phyloP scores from a whole-genome alignment of 2,329 filamentous ascomycete species.

The Bertia moriformis region DNA sequence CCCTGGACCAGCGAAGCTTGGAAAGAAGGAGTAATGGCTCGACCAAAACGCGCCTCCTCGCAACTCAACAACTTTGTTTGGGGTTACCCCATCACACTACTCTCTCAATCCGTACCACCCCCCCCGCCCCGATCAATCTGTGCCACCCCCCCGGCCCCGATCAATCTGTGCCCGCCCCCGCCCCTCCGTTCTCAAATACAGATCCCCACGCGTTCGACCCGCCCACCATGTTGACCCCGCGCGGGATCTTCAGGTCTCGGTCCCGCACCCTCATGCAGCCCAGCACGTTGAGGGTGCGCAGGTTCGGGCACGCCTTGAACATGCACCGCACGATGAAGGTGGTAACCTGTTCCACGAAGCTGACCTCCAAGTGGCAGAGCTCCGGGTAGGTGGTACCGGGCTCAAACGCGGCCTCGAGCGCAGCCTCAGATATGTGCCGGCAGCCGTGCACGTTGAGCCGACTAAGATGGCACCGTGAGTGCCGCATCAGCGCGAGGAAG shows the following conservation, averaged over 20 bases:
- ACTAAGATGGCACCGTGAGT: constrained; percentile 55
- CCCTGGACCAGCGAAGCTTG: no score
- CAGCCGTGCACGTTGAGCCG: constrained; percentile 70
- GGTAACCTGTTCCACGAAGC: background rate
- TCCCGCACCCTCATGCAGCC: background rate
- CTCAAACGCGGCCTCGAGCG: constrained; percentile 63
- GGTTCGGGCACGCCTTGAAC: constrained; percentile 7
- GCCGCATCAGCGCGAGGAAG: constrained; percentile 69
- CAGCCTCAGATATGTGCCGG: constrained; percentile 59
- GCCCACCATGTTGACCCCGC: background rate
- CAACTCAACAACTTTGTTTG: no score
- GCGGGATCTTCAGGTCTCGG: background rate
- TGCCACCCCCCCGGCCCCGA: no score
- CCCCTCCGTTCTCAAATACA: no score
- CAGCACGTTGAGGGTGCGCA: constrained; percentile 42
- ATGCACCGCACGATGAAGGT: background rate
- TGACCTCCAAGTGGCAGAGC: background rate
- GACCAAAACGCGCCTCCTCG: no score
- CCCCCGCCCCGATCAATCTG: no score
- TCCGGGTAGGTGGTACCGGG: constrained; percentile 43
- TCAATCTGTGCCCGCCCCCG: no score
- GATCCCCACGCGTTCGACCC: background rate
- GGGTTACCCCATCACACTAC: no score
- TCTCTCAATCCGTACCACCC: no score
- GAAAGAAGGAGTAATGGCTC: no score